Evolutionary conservation across 805 yeast genomes (phyloP), one percentile per base, ranked within the genome.

Genomic region (Yarrowia deformans): DNA sequence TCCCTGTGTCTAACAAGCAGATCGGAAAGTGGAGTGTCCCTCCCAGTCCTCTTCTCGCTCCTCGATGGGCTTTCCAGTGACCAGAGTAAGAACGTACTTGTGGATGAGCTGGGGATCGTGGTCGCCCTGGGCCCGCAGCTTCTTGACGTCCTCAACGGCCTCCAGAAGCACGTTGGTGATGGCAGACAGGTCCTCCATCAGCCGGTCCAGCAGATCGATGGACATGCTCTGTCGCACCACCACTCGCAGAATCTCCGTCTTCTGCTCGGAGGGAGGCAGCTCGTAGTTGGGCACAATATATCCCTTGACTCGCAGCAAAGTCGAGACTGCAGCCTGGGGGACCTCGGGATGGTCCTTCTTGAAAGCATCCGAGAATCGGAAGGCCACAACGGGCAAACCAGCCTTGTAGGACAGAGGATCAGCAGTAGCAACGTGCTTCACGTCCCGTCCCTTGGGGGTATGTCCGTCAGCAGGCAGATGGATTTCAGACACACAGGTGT

Each of bases 271-370:
- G 19, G 83, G 81, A 37, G 97, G 97, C 73, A 93, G 83, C 71
- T 90, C 91, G 79, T 93, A 93, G 82, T 93, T 92, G 72, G 97
- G 97, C 72, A 93, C 83, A 77, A 93, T 93, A 86, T 90, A 93
- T 14, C 97, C 96, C 74, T 87, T 87, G 77, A 84, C 86, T 77
- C 97, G 85, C 74, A 93, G 81, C 77, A 92, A 76, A 14, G 88
- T 82, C 0, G 97, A 88, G 35, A 93, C 78, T 70, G 90, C 82
- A 18, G 88, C 83, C 79, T 93, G 97, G 10, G 97, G 97, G 69
- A 93, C 85, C 77, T 87, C 91, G 3, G 97, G 95, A 77, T 87
- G 90, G 50, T 83, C 76, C 52, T 83, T 75, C 50, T 79, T 76
- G 77, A 93, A 85, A 46, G 82, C 81, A 66, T 86, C 81, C 2